A percentile compares a stretch with the other conserved stretches of the same genome.
phyloP scores from a whole-genome alignment of 2,329 filamentous ascomycete species.

The Corinectria fuckeliana region DNA sequence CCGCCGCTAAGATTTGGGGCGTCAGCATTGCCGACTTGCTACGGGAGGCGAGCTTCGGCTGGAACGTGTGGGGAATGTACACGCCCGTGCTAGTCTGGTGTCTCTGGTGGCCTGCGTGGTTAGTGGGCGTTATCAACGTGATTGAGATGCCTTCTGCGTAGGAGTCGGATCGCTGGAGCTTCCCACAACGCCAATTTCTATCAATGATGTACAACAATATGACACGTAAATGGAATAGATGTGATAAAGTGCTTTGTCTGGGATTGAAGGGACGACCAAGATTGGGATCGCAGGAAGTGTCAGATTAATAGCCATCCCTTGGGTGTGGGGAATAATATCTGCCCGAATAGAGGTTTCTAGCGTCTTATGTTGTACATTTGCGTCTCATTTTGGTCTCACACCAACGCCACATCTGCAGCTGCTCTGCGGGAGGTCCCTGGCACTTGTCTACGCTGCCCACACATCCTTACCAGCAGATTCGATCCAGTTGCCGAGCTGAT shows the following conservation, averaged over 20 bases:
- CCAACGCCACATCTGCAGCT: conserved; percentile 6
- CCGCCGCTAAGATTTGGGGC: conserved; percentile 50
- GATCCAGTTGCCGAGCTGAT: conserved; percentile 96
- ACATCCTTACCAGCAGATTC: conserved; percentile 93
- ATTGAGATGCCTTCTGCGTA: conserved; percentile 47
- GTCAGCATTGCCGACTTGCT: conserved; percentile 64
- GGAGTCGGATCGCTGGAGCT: neutral
- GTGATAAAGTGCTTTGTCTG: neutral
- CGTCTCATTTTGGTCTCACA: conserved; percentile 25
- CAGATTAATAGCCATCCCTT: conserved; percentile 33
- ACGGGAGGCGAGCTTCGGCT: conserved; percentile 79
- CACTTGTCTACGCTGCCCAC: conserved; percentile 75
- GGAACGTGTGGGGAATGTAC: conserved; percentile 89
- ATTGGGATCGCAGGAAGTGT: conserved; percentile 16
- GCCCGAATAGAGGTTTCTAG: conserved; percentile 35
- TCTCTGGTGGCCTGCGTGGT: conserved; percentile 94
- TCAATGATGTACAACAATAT: neutral
- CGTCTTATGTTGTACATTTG: conserved; percentile 40
- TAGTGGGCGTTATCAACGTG: conserved; percentile 66
- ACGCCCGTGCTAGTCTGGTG: conserved; percentile 91
- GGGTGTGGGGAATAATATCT: conserved; percentile 27
- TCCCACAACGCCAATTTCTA: neutral
- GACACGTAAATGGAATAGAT: neutral
- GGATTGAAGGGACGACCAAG: neutral
- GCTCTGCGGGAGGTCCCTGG: neutral